Evolutionary conservation across 257 asterid genomes (phyloP), one percentile per base, ranked within the genome.

Genomic region (Thymus quinquecostatus): DNA sequence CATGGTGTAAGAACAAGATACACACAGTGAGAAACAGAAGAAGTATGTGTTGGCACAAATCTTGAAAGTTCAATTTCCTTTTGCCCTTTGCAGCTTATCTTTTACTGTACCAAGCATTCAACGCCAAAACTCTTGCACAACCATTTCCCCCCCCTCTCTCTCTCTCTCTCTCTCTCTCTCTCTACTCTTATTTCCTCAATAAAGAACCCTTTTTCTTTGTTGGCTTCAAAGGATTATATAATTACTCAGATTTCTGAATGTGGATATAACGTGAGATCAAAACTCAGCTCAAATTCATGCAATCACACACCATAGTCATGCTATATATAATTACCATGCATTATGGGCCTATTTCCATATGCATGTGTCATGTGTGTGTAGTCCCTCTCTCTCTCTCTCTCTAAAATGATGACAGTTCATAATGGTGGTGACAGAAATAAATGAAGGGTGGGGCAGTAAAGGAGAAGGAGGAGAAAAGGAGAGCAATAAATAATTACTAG

Each of bases 401-500:
- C 4, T 32, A 49, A 21, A 28, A 61, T 47, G 34, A 71, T 7
- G 68, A 9, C 12, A 21, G 21, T 21, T 21, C 21, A 57, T 53
- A 48, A 56, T 30, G 12, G 55, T 45, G 32, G 21, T 32, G 69
- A 54, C 40, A 57, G 69, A 58, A 73, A 77, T 68, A 72, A 33
- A 59, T 14, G 67, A 33, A 13, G 74, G 78, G 70, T 21, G 60
- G 61, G 69, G 54, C 13, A 49, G 55, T 4, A 28, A 4, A 1
- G 8, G 14, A 5, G 55, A 48, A 43, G 69, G 56, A 2, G 29
- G 45, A 44, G 56, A 29, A 6, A 45, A 41, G 56, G 47, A 81
- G 41, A 53, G 83, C 81, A 80, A 54, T 85, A 73, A 80, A 85
- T 80, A 75, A 59, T 45, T 64, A 66, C 64, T 71, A 65, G 32